A percentile compares a stretch with the other conserved stretches of the same genome.
phyloP scores from a whole-genome alignment of 371 early-diverging fungal species.

The Mortierella polycephala region DNA sequence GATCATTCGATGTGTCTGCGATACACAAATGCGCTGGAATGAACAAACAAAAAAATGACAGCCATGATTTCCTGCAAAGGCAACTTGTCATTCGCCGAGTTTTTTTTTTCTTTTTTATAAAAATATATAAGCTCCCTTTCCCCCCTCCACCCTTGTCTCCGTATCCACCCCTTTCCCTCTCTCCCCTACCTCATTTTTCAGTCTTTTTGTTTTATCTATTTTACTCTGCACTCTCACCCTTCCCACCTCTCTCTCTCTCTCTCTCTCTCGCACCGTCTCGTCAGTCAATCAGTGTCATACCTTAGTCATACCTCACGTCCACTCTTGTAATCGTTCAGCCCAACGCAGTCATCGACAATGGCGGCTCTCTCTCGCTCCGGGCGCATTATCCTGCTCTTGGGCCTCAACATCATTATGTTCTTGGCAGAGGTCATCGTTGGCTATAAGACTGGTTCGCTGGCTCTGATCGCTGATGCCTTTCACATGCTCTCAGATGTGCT shows the following conservation, averaged over 20 bases:
- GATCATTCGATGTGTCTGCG: too few relatives aligned
- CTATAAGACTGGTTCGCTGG: constrained; percentile 80
- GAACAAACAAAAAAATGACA: background rate
- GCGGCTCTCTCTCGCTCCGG: constrained; percentile 41
- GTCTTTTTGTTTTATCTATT: too few relatives aligned
- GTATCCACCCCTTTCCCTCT: too few relatives aligned
- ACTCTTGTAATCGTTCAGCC: background rate
- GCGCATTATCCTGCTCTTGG: constrained; percentile 69
- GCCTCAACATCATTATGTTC: constrained; percentile 75
- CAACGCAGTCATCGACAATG: constrained; percentile 11
- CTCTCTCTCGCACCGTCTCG: background rate
- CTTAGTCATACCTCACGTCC: background rate
- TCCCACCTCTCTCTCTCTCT: constrained; percentile 6
- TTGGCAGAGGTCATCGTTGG: constrained; percentile 84
- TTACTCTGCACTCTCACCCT: background rate
- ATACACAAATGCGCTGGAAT: background rate
- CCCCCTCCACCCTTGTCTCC: too few relatives aligned
- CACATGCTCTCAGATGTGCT: constrained; percentile 93
- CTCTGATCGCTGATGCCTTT: constrained; percentile 93
- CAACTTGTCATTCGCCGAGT: background rate
- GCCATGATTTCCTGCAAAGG: background rate
- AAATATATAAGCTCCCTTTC: too few relatives aligned
- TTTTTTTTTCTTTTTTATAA: background rate
- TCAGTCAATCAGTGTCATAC: background rate
- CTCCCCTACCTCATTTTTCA: too few relatives aligned